Base-by-base conservation (phyloP, 441 rosid species). In the Populus hybrid region DNA sequence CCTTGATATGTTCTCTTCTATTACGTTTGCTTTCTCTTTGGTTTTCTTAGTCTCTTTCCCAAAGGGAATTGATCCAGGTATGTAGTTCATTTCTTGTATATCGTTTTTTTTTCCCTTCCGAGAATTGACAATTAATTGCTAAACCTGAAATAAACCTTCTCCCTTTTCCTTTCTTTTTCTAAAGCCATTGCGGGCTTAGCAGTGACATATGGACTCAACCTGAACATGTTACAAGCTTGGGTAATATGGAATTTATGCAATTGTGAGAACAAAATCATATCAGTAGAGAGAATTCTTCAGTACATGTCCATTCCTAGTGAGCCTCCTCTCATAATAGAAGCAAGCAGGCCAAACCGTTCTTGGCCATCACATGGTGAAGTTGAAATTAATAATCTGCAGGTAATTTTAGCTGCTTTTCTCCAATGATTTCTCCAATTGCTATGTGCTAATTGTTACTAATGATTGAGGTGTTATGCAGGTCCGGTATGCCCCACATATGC, bases 221-320 rank as follows among this genome's bases (percentile, higher is more conserved):
- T 95, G 67, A 92, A 95, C 81, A 87, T 72, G 78, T 36, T 90
- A 63, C 97, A 91, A 94, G 88, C 93, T 76, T 74, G 81, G 87
- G 75, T 92, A 2, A 89, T 92, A 69, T 83, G 91, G 97, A 84
- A 78, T 64, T 82, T 91, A 29, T 92, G 98, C 83, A 75, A 67
- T 74, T 70, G 88, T 70, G 99, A 95, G 86, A 91, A 92, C 82
- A 83, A 86, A 78, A 94, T 95, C 81, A 92, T 94, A 83, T 91
- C 98, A 6, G 95, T 95, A 5, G 98, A 95, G 84, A 91, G 99
- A 79, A 88, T 95, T 35, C 90, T 91, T 78, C 99, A 95, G 83
- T 94, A 92, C 84, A 84, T 88, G 42, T 69, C 77, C 29, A 89
- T 91, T 75, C 86, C 94, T 0, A 87, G 93, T 77, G 99, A 95